Conservation (phyloP, 2,329 filamentous ascomycete species). For the Hypoxylon rubiginosum region DNA sequence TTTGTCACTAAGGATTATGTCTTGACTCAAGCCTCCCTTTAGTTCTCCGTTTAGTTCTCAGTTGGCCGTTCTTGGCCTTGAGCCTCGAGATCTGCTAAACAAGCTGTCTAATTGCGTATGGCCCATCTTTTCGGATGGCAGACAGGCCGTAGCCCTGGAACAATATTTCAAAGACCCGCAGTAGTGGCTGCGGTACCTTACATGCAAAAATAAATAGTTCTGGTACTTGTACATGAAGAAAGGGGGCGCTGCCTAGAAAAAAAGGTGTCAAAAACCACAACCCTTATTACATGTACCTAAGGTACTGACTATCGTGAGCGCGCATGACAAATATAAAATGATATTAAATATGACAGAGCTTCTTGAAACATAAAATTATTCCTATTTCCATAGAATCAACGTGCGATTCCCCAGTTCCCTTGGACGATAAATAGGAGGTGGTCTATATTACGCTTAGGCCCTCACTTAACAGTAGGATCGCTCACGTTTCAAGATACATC, state of each 20-base stretch:
- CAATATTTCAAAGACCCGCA: conserved; percentile 37
- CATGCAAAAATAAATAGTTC: not conserved
- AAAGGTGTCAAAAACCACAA: not conserved
- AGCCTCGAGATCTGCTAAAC: conserved; percentile 27
- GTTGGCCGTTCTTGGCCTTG: not conserved
- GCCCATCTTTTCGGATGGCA: conserved; percentile 10
- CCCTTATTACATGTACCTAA: too few relatives aligned
- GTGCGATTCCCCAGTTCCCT: conserved; percentile 26
- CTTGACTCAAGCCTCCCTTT: conserved; percentile 9
- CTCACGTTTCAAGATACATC: conserved; percentile 39
- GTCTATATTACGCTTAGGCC: conserved; percentile 31
- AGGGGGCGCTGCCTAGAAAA: too few relatives aligned
- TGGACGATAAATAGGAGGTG: conserved; percentile 16
- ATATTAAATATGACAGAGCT: not conserved
- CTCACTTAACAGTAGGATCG: conserved; percentile 20
- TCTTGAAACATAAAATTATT: conserved; percentile 24
- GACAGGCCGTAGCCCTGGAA: conserved; percentile 14
- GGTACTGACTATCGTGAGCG: not conserved
- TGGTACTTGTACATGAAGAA: conserved; percentile 1
- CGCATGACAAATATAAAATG: not conserved
- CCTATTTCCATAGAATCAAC: conserved; percentile 28
- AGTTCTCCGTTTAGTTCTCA: not conserved
- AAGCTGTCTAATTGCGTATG: conserved; percentile 10
- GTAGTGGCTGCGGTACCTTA: conserved; percentile 17
- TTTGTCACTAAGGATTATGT: not conserved